Percentiles rank a stretch among this genome's conserved stretches.
These are phyloP conservation scores for Diaporthe citrichinensis DNA, from an alignment of 2,329 filamentous ascomycete genomes.

Conservation along the genomic window DNA sequence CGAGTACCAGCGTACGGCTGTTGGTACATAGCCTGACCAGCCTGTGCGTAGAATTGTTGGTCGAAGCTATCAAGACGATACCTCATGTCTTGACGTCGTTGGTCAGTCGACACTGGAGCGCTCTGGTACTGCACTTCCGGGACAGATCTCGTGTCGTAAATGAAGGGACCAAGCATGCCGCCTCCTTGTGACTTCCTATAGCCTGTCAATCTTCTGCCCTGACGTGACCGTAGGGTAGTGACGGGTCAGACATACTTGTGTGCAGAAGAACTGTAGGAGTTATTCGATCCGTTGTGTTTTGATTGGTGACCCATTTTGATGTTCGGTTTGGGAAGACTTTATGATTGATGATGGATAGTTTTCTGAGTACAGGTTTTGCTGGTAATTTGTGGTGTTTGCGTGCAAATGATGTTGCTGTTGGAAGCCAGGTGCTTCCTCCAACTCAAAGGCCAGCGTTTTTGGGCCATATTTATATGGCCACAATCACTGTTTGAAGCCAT, in stretches of 20 bases:
- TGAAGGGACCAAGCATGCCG: not conserved
- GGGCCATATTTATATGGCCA: not conserved
- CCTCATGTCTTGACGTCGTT: not conserved
- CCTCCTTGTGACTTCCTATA: not conserved
- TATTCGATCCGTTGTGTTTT: not conserved
- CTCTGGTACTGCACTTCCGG: not conserved
- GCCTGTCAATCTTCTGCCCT: not conserved
- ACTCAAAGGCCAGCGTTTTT: too few relatives aligned
- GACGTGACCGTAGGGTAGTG: fast-evolving
- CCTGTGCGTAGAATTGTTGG: not conserved
- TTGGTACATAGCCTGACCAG: not conserved
- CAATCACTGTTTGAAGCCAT: not conserved
- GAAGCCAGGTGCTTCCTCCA: not conserved
- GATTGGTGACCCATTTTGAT: not conserved
- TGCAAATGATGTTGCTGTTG: not conserved
- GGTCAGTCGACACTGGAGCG: not conserved
- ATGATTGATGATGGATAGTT: not conserved
- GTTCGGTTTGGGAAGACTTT: not conserved
- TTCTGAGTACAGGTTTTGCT: not conserved
- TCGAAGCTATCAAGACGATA: not conserved
- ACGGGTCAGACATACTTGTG: not conserved
- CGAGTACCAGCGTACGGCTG: not conserved
- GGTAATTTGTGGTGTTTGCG: not conserved
- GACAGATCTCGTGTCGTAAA: not conserved
- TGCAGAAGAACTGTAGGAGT: not conserved